These are phyloP conservation scores for Ailanthus altissimus DNA, from an alignment of 345 rosid genomes.

Conservation along the genomic window DNA sequence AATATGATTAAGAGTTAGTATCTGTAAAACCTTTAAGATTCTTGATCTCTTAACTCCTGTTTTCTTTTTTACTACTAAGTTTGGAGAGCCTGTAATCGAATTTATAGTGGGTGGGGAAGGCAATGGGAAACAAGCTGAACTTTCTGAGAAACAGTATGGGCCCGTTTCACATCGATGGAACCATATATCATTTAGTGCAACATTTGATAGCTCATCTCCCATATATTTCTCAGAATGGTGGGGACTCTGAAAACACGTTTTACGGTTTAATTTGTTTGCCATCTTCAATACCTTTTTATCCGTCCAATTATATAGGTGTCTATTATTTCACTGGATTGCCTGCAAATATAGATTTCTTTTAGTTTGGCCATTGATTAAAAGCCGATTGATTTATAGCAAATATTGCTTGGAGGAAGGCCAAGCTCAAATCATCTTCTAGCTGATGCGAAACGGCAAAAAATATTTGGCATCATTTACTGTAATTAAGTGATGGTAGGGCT, in stretches of 20 bases:
- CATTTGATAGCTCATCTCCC: constrained; percentile 2
- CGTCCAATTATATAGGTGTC: constrained; percentile 3
- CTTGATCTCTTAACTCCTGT: not conserved
- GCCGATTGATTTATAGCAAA: not conserved
- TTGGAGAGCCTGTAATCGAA: not conserved
- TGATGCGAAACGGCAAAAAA: not conserved
- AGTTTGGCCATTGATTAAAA: not conserved
- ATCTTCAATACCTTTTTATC: not conserved
- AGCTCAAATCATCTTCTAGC: not conserved
- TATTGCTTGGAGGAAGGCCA: too few relatives aligned
- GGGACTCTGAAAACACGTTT: constrained; percentile 25
- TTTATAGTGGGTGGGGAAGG: constrained; percentile 9
- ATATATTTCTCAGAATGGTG: not conserved
- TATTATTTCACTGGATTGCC: not conserved
- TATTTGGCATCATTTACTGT: not conserved
- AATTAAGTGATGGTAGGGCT: too few relatives aligned
- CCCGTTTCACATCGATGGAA: constrained; percentile 19
- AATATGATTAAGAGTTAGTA: not conserved
- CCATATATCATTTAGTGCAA: constrained; percentile 26
- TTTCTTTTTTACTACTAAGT: not conserved
- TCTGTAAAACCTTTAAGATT: not conserved
- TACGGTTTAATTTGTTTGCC: not conserved
- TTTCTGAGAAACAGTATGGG: constrained; percentile 29
- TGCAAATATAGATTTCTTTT: not conserved
- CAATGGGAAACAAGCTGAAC: constrained; percentile 23